phyloP scores from a whole-genome alignment of 1,139 yeast genomes.

The Saccharomyces hybrid region DNA sequence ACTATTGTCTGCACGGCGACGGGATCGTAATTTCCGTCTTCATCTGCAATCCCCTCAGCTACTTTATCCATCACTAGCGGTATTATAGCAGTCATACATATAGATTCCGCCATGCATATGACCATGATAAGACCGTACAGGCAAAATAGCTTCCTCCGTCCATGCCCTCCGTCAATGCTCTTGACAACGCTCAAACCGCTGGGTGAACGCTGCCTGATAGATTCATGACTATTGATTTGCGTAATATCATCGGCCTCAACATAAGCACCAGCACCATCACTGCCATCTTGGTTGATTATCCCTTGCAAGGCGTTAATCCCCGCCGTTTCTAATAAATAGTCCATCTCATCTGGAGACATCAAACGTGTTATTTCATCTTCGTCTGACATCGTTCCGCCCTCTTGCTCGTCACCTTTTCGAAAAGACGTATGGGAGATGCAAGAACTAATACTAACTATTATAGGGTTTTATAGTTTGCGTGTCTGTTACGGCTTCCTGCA shows the following conservation, averaged over 20 bases:
- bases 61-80: conserved; percentile 22
- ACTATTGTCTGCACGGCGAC: conserved; percentile 25
- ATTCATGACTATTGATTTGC: neutral
- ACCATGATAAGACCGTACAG: conserved; percentile 22
- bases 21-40: conserved; percentile 23
- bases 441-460: neutral
- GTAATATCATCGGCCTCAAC: neutral
- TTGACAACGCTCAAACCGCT: neutral
- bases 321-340: neutral
- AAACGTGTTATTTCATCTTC: neutral
- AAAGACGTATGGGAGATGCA: neutral
- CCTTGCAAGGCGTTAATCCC: neutral
- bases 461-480: neutral
- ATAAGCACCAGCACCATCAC: neutral
- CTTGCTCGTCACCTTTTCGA: neutral
- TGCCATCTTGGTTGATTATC: neutral
- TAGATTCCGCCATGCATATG: conserved; percentile 14
- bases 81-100: conserved; percentile 24
- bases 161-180: neutral
- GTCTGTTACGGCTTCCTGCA: no score
- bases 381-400: neutral
- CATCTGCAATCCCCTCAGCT: conserved; percentile 18
- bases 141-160: neutral
- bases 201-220: neutral
- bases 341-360: neutral